Evolutionary conservation across 2,329 filamentous ascomycete species (phyloP).

Genomic region (Fusarium albosuccineum): DNA sequence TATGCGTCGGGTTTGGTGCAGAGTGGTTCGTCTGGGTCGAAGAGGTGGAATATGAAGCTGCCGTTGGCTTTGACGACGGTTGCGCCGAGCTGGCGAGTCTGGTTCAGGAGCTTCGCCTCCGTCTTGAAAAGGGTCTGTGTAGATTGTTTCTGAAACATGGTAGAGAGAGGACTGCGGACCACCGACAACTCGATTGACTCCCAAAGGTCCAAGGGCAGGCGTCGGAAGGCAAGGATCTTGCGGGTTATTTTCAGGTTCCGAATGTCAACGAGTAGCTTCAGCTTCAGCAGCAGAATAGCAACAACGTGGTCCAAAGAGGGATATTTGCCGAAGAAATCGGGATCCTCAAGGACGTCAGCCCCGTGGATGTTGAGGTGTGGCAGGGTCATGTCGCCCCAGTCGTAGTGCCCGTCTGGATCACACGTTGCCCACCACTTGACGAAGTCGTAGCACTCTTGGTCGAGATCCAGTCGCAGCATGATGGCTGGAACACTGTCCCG

Average conservation of each 20-base stretch:
- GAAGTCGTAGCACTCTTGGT: conserved; percentile 62
- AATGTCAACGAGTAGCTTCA: conserved; percentile 23
- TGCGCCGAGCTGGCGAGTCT: conserved; percentile 1
- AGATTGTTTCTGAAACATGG: conserved; percentile 4
- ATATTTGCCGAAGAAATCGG: neutral
- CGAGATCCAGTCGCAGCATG: conserved; percentile 58
- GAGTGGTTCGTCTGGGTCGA: conserved; percentile 10
- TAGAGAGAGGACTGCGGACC: conserved; percentile 13
- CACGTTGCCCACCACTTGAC: conserved; percentile 48
- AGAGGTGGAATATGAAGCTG: conserved; percentile 7
- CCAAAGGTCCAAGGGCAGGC: conserved; percentile 9
- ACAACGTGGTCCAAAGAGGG: neutral
- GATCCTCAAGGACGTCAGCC: neutral
- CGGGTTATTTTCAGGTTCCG: conserved; percentile 11
- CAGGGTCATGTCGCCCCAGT: conserved; percentile 9
- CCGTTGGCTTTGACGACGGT: neutral
- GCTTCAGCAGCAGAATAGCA: conserved; percentile 13
- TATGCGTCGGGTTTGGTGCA: neutral
- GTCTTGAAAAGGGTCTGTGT: neutral
- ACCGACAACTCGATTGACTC: conserved; percentile 2
- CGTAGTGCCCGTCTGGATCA: neutral
- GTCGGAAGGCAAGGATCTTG: conserved; percentile 7
- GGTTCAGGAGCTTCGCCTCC: conserved; percentile 5
- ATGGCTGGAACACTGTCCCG: conserved; percentile 51
- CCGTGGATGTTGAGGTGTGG: neutral